Evolutionary conservation across 768 basidiomycete genomes (phyloP).

Genomic region (Suillus lakei): DNA sequence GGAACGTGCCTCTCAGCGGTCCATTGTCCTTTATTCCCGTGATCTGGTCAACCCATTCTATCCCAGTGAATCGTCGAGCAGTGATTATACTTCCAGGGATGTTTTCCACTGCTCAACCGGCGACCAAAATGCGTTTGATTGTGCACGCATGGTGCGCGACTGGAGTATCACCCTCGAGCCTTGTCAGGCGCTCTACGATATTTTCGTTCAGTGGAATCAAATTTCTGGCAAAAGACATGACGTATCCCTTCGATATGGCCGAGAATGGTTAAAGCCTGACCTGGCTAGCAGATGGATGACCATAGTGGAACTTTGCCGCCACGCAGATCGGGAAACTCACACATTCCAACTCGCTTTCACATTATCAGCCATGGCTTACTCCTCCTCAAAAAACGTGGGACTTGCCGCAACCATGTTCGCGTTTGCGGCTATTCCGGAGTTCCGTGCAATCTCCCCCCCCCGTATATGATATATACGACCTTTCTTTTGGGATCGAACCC

Average conservation of each 20-base stretch:
- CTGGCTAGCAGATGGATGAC: constrained; percentile 29
- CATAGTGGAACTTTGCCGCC: constrained; percentile 26
- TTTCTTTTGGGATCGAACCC: constrained; percentile 14
- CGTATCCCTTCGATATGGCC: constrained; percentile 15
- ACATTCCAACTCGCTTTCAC: constrained; percentile 30
- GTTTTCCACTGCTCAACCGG: background rate
- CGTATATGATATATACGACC: constrained; percentile 8
- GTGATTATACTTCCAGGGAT: constrained; percentile 16
- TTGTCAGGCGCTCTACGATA: background rate
- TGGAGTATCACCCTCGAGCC: constrained; percentile 1
- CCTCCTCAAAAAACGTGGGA: constrained; percentile 13
- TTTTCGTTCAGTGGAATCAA: constrained; percentile 6
- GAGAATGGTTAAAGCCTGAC: constrained; percentile 26
- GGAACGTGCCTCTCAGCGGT: constrained; percentile 15
- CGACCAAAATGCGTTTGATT: constrained; percentile 16
- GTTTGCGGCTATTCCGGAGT: constrained; percentile 22
- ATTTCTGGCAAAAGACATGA: background rate
- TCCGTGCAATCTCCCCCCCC: constrained; percentile 15
- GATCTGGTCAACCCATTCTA: constrained; percentile 6
- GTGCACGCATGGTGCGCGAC: constrained; percentile 9
- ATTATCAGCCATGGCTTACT: constrained; percentile 36
- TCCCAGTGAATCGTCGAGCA: background rate
- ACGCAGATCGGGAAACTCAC: constrained; percentile 1
- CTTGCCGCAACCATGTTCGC: constrained; percentile 36
- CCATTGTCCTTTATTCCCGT: constrained; percentile 18